Evolutionary conservation across 2,329 filamentous ascomycete species (phyloP), one percentile per base, ranked within the genome.

Genomic region (Diaporthe amygdali): DNA sequence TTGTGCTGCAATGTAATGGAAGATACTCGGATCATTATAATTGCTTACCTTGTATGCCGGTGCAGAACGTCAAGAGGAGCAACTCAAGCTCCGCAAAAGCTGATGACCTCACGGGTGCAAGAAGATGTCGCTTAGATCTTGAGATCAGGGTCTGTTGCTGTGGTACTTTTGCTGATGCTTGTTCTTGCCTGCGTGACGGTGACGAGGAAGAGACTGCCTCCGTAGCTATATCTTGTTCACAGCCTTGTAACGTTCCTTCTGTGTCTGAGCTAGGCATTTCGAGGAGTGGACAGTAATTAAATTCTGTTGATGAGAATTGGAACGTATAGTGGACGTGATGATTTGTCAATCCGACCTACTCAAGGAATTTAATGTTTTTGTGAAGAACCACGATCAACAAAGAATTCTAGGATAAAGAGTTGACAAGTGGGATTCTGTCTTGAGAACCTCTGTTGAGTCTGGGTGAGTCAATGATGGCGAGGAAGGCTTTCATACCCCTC

Each of bases 31-130:
- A 14, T 27, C 27, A 10, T 27, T n/a, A 12, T n/a, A 12, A 8
- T 10, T 15, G 17, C 78, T 71, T 34, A 82, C 84, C 83, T 82
- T 88, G 86, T 41, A 88, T 83, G 30, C 86, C 86, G 41, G 85
- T 87, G 73, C 82, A 87, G 67, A 88, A 84, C 0, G 86, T 87
- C 47, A 87, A 76, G 49, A 87, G 72, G 2, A 86, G 67, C 30
- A 87, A 79, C 73, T 87, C 83, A 20, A 84, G 52, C 73, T 88
- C 86, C 34, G 81, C 82, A 73, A 86, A 82, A 3, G 75, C 54
- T 0, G 82, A 83, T 14, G 82, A 78, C 46, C 80, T 78, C 49
- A 88, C 77, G 25, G 72, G 67, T 47, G 75, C 74, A 34, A 76
- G 78, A 41, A 82, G 74, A 34, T 81, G 76, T 47, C 71, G 41